Evolutionary conservation across 2,329 filamentous ascomycete species (phyloP), one percentile per base, ranked within the genome.

Genomic region (Torrubiellomyces zombiae): DNA sequence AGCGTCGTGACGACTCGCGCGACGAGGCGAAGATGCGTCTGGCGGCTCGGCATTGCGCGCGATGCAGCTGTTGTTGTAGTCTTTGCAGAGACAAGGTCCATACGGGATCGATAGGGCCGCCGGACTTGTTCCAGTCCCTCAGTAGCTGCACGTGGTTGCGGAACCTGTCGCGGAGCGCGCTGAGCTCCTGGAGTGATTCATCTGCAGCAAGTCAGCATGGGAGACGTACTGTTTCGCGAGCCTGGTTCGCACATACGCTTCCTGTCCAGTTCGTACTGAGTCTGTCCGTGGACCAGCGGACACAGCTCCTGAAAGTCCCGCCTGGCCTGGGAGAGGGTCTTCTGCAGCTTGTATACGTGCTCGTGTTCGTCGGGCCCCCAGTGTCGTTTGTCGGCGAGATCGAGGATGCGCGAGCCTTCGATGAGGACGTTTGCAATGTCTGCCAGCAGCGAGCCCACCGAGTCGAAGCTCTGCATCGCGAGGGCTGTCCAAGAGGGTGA

Each of bases 331-430:
- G 69, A 63, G 25, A 72, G 52, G n/a, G 57, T 52, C 18, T 55
- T 50, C 37, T 68, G 59, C 27, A 72, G 51, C 24, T 62, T 57
- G 28, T 56, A 60, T 29, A 62, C 44, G 48, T 71, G 67, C 39
- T 70, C 65, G 40, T 66, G 60, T 49, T 71, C 66, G 51, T 69
- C 64, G 13, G 54, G 49, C 0, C 58, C 62, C 67, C 67, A 71
- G 32, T 61, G 58, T 21, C 56, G 55, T 47, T 68, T 69, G 44
- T 71, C 66, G 37, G 64, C 58, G 35, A 65, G 56, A 47, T 54
- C 54, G 39, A 71, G 49, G 35, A 60, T 60, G 39, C 62, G 63
- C 36, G 68, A 46, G 30, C 55, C 56, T 34, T 67, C 60, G 39
- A 53, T 54, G 37, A 70, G 44, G 26, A 58, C 52, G 32, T 54